Evolutionary conservation across 2,329 filamentous ascomycete genomes (phyloP), one percentile per base, ranked within the genome.

Genomic region (Periconia sp.): DNA sequence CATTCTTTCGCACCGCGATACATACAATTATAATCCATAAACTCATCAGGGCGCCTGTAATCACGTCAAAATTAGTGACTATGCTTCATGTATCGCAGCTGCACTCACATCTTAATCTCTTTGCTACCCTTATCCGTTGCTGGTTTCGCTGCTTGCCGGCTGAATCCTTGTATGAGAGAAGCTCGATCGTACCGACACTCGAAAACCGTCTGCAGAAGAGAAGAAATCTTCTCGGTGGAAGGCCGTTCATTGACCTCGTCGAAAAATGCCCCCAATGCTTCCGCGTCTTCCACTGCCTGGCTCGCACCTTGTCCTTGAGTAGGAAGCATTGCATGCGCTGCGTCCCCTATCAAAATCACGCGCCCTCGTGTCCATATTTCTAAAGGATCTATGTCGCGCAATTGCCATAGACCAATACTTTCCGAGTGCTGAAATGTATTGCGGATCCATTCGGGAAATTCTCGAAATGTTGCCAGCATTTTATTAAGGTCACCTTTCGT

Each of bases 271-370:
- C 61, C 71, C 11, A 84, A 69, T 2, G 77, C 73, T 58, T 82
- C 79, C 0, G 74, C 74, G 53, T 85, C 82, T 57, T 85, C 81
- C 52, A 87, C 80, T 1, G 80, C 82, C 61, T 85, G 78, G 1
- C 82, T 82, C 0, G 82, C 80, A 2, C 85, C 85, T 1, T 84
- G 79, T 0, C 84, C 85, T 41, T 85, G 81, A 37, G 84, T 81
- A 0, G 85, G 85, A 0, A 83, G 82, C 37, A 82, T 82, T 0
- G 84, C 84, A 63, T 88, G 85, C 0, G 85, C 85, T 0, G 85
- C 84, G 61, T 88, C 85, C 14, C 85, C 85, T 0, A 84, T 68
- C 2, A 87, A 74, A 0, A 75, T 69, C 10, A 78, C 72, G 41
- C 73, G 71, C 2, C 74, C 75, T 27, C 23, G 23, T 27, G 23